Evolutionary conservation across 805 yeast species (phyloP).

Genomic region (Wickerhamomyces ciferrii): DNA sequence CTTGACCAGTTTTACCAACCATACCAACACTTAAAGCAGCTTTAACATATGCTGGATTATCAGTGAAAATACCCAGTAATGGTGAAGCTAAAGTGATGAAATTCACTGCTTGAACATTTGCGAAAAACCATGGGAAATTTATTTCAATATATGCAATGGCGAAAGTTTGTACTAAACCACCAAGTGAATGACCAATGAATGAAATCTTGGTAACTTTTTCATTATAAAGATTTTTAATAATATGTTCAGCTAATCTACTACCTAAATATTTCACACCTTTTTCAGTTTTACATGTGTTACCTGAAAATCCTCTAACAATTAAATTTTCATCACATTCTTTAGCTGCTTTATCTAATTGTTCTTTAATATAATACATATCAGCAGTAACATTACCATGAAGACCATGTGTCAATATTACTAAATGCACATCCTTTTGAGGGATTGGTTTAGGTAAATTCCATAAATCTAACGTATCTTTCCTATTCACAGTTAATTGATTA

Average conservation of each 20-base stretch:
- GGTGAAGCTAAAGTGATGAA: conserved; percentile 76
- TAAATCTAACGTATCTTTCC: conserved; percentile 54
- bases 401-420: conserved; percentile 73
- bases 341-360: conserved; percentile 47
- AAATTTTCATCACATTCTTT: conserved; percentile 42
- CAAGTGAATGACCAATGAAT: conserved; percentile 74
- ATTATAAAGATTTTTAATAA: conserved; percentile 42
- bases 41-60: conserved; percentile 71
- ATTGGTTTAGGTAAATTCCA: conserved; percentile 61
- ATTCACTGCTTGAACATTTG: conserved; percentile 54
- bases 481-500: conserved; percentile 39
- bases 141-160: conserved; percentile 66
- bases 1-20: conserved; percentile 80
- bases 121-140: conserved; percentile 67
- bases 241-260: conserved; percentile 60
- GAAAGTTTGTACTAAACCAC: conserved; percentile 75
- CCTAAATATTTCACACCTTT: conserved; percentile 74
- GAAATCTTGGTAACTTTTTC: conserved; percentile 50
- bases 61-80: conserved; percentile 68
- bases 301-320: conserved; percentile 63
- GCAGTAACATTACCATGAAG: conserved; percentile 72
- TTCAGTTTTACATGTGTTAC: conserved; percentile 75
- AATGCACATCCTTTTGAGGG: conserved; percentile 44
- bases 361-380: conserved; percentile 71
- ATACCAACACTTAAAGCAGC: conserved; percentile 66